A percentile compares a stretch with the other conserved stretches of the same genome.
These are phyloP conservation scores for Xylariaceae sp. DNA, from an alignment of 2,329 filamentous ascomycete genomes.

Conservation along the genomic window DNA sequence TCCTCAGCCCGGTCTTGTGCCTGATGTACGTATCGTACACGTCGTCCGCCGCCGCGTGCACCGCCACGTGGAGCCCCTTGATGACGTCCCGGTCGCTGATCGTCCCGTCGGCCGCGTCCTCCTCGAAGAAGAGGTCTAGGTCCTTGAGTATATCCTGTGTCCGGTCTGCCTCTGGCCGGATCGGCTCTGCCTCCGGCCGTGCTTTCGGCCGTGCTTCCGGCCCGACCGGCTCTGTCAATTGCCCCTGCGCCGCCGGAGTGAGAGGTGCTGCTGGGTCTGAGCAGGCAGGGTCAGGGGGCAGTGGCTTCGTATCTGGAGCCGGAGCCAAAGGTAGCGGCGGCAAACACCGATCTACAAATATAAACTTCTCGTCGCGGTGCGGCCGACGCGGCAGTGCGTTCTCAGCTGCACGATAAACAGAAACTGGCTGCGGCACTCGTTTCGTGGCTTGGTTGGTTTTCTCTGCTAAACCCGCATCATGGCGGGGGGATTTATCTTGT, in stretches of 20 bases:
- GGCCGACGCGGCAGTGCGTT: slow-evolving; percentile 7
- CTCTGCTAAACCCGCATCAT: slow-evolving; percentile 5
- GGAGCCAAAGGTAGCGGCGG: slow-evolving; percentile 5
- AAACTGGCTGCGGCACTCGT: slow-evolving; percentile 2
- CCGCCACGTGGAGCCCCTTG: slow-evolving; percentile 46
- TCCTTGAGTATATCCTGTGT: slow-evolving; percentile 12
- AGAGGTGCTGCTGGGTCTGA: slow-evolving; percentile 2
- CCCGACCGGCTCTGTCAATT: too few species aligned
- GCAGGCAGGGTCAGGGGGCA: slow-evolving; percentile 11
- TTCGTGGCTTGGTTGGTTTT: slow-evolving; percentile 8
- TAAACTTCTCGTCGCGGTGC: slow-evolving; percentile 7
- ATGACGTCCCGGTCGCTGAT: slow-evolving; percentile 46
- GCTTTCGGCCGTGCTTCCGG: too few species aligned
- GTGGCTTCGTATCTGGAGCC: slow-evolving; percentile 9
- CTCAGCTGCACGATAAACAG: background rate
- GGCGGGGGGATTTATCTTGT: slow-evolving; percentile 1
- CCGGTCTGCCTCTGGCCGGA: background rate
- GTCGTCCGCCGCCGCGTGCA: slow-evolving; percentile 48
- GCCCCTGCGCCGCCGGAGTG: background rate
- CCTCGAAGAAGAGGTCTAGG: slow-evolving; percentile 19
- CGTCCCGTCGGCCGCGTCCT: slow-evolving; percentile 28
- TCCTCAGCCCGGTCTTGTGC: slow-evolving; percentile 42
- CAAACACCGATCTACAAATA: slow-evolving; percentile 14
- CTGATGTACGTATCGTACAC: slow-evolving; percentile 45
- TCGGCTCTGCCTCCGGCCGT: too few species aligned